Base-by-base conservation (phyloP, 495 filamentous ascomycete species). In the Usnea hakonensis region DNA sequence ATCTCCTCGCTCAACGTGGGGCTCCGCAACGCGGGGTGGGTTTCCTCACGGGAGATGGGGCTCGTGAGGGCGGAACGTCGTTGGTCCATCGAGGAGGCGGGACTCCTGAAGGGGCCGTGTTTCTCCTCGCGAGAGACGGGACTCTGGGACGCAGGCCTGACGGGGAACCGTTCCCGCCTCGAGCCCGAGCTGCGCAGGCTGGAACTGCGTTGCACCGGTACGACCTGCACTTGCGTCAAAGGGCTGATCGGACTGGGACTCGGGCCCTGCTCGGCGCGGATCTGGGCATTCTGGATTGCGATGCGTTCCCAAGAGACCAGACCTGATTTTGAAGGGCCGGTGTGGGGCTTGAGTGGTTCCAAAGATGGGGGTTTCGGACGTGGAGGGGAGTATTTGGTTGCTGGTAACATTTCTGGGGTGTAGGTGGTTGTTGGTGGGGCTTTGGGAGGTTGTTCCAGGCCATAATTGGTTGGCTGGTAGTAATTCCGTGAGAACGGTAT, bases 221-320 rank as follows among this genome's bases (percentile, higher is more conserved):
- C 33, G 8, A 57, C 54, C 23, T 57, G 52, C 0, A 57, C 56
- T n/a, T 48, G 48, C 1, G 53, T 62, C 35, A 62, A 30, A 13
- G 64, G 64, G 54, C 64, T 65, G 23, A 65, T 46, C 2, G 64
- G 58, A 36, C 60, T 65, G 11, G 64, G 58, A 1, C 43, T 50
- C 0, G 21, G 59, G 26, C 40, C 53, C 4, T 61, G 57, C 21
- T 63, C 21, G 37, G 52, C 54, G 30, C 64, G 52, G 13, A 62
- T 60, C 16, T 54, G 63, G 30, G 64, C 64, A 44, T 65, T 63
- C 55, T 68, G 60, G 41, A 63, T 62, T 26, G 62, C 66, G 41
- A 64, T 58, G 9, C 61, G 63, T 33, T 68, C 66, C 66, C 66
- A 68, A 16, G 64, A 63, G 52, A 58, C 60, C 13, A 58, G 60